These are phyloP conservation scores for Salix purpurea DNA, from an alignment of 345 rosid genomes.

Conservation along the genomic window DNA sequence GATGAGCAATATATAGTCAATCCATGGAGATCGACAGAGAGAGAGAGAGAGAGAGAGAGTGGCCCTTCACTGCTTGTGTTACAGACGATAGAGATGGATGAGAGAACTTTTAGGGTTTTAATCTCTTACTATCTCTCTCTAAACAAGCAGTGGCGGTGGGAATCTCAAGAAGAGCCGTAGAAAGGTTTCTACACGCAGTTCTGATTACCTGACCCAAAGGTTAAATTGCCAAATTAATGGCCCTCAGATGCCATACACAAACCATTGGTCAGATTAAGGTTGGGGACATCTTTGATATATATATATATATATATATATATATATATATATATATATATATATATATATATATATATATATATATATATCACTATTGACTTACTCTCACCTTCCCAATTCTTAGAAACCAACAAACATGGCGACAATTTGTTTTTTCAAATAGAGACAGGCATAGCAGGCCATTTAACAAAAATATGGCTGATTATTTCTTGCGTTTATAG, in stretches of 20 bases:
- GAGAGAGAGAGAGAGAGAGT: neutral
- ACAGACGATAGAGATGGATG: constrained; percentile 34
- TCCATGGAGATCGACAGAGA: neutral
- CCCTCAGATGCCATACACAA: constrained; percentile 19
- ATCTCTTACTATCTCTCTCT: neutral
- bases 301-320: too few species aligned
- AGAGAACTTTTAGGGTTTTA: constrained; percentile 29
- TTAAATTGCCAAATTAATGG: constrained; percentile 20
- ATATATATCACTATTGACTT: neutral
- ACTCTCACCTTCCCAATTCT: too few species aligned
- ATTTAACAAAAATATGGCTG: too few species aligned
- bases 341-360: too few species aligned
- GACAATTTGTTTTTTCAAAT: too few species aligned
- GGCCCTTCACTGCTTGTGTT: constrained; percentile 4
- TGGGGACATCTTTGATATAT: too few species aligned
- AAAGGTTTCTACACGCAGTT: constrained; percentile 17
- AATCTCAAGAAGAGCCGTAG: constrained; percentile 25
- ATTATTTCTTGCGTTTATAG: too few species aligned
- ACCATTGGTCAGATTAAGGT: too few species aligned
- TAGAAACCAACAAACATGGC: too few species aligned
- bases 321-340: too few species aligned
- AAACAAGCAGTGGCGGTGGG: constrained; percentile 23
- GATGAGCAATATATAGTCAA: too few species aligned
- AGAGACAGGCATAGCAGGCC: too few species aligned
- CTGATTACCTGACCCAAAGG: constrained; percentile 18